Percentiles rank a stretch among this genome's conserved stretches.
These are phyloP conservation scores for Diplotaxis tenuifolia DNA, from an alignment of 345 rosid species.

Conservation along the genomic window DNA sequence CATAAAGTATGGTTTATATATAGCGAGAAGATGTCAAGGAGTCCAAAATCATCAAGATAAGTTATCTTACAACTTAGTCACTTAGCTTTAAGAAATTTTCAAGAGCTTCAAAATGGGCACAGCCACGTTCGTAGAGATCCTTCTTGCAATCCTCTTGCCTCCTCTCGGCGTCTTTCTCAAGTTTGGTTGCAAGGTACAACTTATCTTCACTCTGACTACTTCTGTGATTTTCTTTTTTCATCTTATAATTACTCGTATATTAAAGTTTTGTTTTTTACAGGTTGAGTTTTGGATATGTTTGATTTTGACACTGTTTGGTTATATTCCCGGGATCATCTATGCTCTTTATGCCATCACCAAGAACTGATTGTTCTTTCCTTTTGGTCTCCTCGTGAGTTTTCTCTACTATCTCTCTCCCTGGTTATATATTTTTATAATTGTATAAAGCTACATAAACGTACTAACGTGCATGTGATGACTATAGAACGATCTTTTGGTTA, in stretches of 20 bases:
- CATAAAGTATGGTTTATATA: slow-evolving; percentile 2
- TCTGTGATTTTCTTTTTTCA: not conserved
- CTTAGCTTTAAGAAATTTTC: not conserved
- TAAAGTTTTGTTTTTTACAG: slow-evolving; percentile 30
- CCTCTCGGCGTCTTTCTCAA: slow-evolving; percentile 92
- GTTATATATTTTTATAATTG: not conserved
- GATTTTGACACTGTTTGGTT: slow-evolving; percentile 62
- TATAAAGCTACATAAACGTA: not conserved
- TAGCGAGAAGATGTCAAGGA: not conserved
- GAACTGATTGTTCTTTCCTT: slow-evolving; percentile 22
- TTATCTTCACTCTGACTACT: slow-evolving; percentile 3
- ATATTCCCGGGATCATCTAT: slow-evolving; percentile 77
- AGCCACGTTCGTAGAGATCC: slow-evolving; percentile 57
- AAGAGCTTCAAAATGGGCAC: slow-evolving; percentile 37
- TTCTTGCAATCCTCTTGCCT: slow-evolving; percentile 79
- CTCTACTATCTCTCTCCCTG: slow-evolving; percentile 13
- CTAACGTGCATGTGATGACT: not conserved
- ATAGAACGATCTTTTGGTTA: not conserved
- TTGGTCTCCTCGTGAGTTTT: slow-evolving; percentile 11
- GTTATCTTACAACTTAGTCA: not conserved
- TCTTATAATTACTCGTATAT: not conserved
- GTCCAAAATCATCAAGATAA: slow-evolving; percentile 14
- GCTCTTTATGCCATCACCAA: slow-evolving; percentile 74
- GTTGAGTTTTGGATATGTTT: slow-evolving; percentile 87
- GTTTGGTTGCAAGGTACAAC: slow-evolving; percentile 51